Conservation (phyloP, 2,329 filamentous ascomycete genomes). For the Ascochyta pisi region DNA sequence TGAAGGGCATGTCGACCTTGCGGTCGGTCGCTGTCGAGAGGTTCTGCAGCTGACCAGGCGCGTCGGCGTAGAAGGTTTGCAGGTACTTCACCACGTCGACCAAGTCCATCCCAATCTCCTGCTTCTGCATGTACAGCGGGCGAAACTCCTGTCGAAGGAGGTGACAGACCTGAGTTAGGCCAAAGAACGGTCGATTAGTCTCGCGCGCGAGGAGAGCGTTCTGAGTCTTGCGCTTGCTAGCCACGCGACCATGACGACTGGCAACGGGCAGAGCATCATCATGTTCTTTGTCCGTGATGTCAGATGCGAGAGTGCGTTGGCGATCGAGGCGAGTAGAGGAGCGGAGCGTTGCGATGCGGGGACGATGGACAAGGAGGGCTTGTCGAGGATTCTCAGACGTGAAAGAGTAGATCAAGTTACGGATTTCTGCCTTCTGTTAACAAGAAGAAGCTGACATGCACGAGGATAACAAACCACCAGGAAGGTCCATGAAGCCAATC, state of each 20-base stretch:
- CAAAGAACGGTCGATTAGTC: constrained; percentile 34
- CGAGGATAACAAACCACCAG: constrained; percentile 22
- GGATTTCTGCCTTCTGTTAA: constrained; percentile 28
- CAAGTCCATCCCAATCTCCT: constrained; percentile 40
- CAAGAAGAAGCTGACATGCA: neutral
- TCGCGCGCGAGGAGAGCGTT: constrained; percentile 9
- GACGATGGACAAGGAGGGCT: constrained; percentile 34
- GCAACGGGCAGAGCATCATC: constrained; percentile 11
- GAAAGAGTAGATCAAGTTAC: constrained; percentile 37
- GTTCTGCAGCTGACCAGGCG: neutral
- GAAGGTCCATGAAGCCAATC: constrained; percentile 29
- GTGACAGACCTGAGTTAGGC: constrained; percentile 35
- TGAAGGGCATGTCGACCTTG: constrained; percentile 26
- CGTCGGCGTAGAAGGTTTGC: constrained; percentile 28
- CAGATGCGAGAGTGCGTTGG: constrained; percentile 22
- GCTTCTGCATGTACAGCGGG: constrained; percentile 29
- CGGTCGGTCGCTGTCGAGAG: constrained; percentile 8
- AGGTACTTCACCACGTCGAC: constrained; percentile 29
- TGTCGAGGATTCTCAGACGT: constrained; percentile 21
- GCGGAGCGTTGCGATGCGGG: constrained; percentile 34
- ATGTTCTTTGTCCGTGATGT: constrained; percentile 20
- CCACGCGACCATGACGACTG: neutral
- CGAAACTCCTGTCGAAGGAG: constrained; percentile 37
- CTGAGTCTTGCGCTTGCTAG: constrained; percentile 6
- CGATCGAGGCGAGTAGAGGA: constrained; percentile 31